phyloP scores from a whole-genome alignment of 2,329 filamentous ascomycete genomes.

The Aspergillus persii region DNA sequence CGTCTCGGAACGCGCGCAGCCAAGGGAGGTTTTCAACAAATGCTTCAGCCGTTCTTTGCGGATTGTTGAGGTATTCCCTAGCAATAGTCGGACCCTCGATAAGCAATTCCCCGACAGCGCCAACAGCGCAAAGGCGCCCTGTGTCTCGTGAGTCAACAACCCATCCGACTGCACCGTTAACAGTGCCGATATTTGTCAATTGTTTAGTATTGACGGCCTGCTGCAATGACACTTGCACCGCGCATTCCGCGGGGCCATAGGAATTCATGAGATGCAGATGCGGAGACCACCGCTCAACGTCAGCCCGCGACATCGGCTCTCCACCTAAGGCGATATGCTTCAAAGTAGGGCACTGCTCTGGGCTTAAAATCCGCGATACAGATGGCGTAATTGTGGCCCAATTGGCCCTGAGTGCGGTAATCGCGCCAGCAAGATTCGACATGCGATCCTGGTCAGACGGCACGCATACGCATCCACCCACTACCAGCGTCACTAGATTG shows the following conservation, averaged over 20 bases:
- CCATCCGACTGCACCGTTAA: slow-evolving; percentile 9
- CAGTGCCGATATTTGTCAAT: slow-evolving; percentile 4
- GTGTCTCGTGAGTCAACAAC: slow-evolving; percentile 10
- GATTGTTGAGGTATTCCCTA: slow-evolving; percentile 29
- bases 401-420: slow-evolving; percentile 37
- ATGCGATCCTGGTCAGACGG: slow-evolving; percentile 8
- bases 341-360: slow-evolving; percentile 34
- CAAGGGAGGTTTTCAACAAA: slow-evolving; percentile 26
- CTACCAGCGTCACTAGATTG: slow-evolving; percentile 8
- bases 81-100: slow-evolving; percentile 37
- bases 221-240: slow-evolving; percentile 2
- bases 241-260: slow-evolving; percentile 24
- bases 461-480: slow-evolving; percentile 17
- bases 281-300: slow-evolving; percentile 34
- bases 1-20: background rate
- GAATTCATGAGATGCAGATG: slow-evolving; percentile 37
- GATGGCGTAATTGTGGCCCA: slow-evolving; percentile 40
- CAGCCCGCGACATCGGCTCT: slow-evolving; percentile 27
- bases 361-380: slow-evolving; percentile 24
- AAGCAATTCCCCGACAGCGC: slow-evolving; percentile 42
- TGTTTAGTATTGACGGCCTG: background rate
- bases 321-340: slow-evolving; percentile 29
- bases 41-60: slow-evolving; percentile 19
- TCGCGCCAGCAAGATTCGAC: slow-evolving; percentile 29
- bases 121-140: slow-evolving; percentile 27